Evolutionary conservation across 1,284 basidiomycete genomes (phyloP), one percentile per base, ranked within the genome.

Genomic region (Pholiota adiposa): DNA sequence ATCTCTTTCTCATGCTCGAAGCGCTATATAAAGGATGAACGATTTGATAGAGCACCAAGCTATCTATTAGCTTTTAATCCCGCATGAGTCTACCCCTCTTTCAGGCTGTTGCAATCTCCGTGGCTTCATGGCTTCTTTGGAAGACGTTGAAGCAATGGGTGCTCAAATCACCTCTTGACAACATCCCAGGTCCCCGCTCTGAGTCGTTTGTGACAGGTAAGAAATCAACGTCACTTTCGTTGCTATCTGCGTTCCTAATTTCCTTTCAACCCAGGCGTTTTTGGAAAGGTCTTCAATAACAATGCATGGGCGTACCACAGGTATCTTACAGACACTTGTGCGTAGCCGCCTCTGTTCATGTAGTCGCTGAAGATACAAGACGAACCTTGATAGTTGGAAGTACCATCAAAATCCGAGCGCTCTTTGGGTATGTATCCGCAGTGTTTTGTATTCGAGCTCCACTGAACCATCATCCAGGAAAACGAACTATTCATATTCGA

Each of bases 401-500:
- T n/a, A 66, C 71, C 6, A 58, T 69, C 29, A 67, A 61, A 49
- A 58, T 71, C 38, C 64, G 66, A 27, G 72, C 64, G 1, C 43
- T 68, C 0, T 64, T 73, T n/a, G 68, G 69, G 73, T 74, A 56
- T 27, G 70, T 60, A 34, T 14, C 16, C 3, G 9, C 31, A 21
- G 6, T 9, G 9, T 5, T 41, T 4, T 14, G 1, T 29, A 19
- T n/a, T 18, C 25, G 25, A 14, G 25, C 8, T 38, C 36, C 21
- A 76, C 3, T 46, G 4, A 7, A 6, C 14, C 25, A 5, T 23
- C 18, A 11, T 23, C 3, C 23, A 46, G 74, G 67, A 69, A 36
- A 69, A 64, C 23, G 58, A 69, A 43, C 59, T 76, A 12, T 73
- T 72, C 55, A 64, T 74, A 12, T 73, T 66, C 48, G 75, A 77